A percentile compares a stretch with the other conserved stretches of the same genome.
Conservation (phyloP, 164 flowering plant genomes). For the Vitis riparia region DNA sequence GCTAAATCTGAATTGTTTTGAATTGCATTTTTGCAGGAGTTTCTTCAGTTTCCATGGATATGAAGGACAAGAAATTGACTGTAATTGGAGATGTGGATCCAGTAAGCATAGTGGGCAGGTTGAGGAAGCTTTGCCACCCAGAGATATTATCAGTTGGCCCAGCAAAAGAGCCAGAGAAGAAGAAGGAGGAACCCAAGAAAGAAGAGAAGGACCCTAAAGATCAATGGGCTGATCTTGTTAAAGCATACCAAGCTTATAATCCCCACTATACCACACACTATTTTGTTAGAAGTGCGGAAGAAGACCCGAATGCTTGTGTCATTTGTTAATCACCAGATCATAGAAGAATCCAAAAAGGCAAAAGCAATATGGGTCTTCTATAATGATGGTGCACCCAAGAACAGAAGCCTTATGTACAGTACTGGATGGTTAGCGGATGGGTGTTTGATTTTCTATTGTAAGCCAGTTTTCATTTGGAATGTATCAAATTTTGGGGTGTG, state of each 20-base stretch:
- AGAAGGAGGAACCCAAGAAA: conserved; percentile 41
- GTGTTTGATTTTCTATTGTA: too few relatives aligned
- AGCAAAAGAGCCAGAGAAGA: conserved; percentile 39
- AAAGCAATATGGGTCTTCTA: background rate
- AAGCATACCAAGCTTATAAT: conserved; percentile 11
- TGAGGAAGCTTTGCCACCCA: conserved; percentile 38
- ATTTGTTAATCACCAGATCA: conserved; percentile 12
- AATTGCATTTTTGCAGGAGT: conserved; percentile 28
- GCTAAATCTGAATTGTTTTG: background rate
- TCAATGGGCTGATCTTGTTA: conserved; percentile 12
- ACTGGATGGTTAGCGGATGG: too few relatives aligned
- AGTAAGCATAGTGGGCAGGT: conserved; percentile 30
- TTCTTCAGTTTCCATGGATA: conserved; percentile 37
- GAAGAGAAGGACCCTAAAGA: conserved; percentile 20
- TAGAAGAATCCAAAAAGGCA: background rate
- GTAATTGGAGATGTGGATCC: conserved; percentile 47
- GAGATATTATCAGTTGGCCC: conserved; percentile 42
- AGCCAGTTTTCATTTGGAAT: too few relatives aligned
- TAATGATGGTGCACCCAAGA: too few relatives aligned
- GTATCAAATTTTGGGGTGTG: too few relatives aligned
- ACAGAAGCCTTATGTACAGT: too few relatives aligned
- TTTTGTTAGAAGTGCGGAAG: conserved; percentile 5
- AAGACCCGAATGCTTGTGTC: conserved; percentile 24
- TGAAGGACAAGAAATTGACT: conserved; percentile 43
- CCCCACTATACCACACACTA: conserved; percentile 6